These are phyloP conservation scores for Arthrinium phaeospermum DNA, from an alignment of 2,329 filamentous ascomycete genomes.

Conservation along the genomic window DNA sequence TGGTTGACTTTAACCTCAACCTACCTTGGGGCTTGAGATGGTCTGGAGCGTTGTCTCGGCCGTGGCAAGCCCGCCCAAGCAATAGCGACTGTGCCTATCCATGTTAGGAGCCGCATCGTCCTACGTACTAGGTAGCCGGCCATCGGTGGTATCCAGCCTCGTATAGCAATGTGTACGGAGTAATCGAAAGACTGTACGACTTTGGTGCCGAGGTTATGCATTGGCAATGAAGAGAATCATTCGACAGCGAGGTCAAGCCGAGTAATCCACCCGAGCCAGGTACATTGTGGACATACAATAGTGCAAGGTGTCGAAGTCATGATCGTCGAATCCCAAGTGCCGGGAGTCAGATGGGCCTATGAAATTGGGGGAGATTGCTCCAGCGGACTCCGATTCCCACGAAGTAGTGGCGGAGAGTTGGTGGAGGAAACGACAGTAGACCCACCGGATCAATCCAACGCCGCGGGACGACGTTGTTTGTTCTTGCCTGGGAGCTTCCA, in stretches of 20 bases:
- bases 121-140: not conserved
- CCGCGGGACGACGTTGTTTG: not conserved
- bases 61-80: not conserved
- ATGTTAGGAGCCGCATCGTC: slow-evolving; percentile 1
- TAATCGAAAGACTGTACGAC: not conserved
- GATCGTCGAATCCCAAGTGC: slow-evolving; percentile 1
- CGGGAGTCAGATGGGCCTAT: not conserved
- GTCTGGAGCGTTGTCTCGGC: slow-evolving; percentile 8
- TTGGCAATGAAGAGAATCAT: not conserved
- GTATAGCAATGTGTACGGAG: not conserved
- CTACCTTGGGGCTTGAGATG: slow-evolving; percentile 3
- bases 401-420: slow-evolving; percentile 9
- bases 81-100: not conserved
- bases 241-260: not conserved
- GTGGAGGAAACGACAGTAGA: slow-evolving; percentile 1
- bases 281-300: not conserved
- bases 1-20: slow-evolving; percentile 4
- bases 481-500: not conserved
- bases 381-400: slow-evolving; percentile 1
- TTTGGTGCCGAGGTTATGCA: not conserved
- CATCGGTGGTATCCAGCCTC: not conserved
- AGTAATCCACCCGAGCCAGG: not conserved
- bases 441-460: not conserved
- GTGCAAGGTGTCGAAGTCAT: not conserved
- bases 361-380: slow-evolving; percentile 1